Base-by-base conservation (phyloP, 1,284 basidiomycete species). In the Ganoderma boninense region DNA sequence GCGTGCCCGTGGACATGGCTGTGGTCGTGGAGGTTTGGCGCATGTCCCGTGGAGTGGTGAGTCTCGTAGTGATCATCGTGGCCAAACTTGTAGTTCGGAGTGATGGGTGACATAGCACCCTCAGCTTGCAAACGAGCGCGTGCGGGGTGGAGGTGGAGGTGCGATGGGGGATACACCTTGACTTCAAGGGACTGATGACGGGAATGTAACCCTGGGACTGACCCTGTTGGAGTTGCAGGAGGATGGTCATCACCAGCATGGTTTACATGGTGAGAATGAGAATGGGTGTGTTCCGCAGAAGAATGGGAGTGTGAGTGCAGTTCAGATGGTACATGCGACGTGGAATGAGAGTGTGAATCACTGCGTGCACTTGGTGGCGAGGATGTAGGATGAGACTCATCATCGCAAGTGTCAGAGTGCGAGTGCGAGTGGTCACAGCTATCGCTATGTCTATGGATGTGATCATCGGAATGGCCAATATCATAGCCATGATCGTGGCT, bases 31-130 rank as follows among this genome's bases (percentile, higher is more conserved):
- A 86, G 74, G 74, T 89, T 88, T 2, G 88, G 87, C 35, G 78
- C 79, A 73, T 87, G 87, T 32, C 82, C 83, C 42, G 82, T 80
- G 38, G 86, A 81, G 73, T 90, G 89, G 74, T 89, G 87, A 65
- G 85, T 83, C 57, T 84, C 81, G 75, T 85, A 86, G 81, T 92
- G 88, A 65, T 87, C 85, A 79, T 92, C 89, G 73, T 88, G 84
- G 13, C 86, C 87, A 76, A 91, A 91, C 64, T 82, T 84, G 78
- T 91, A 91, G 73, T 77, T 86, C 0, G 90, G 90, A 2, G 89
- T 91, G 40, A 90, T 76, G 0, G 89, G 89, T 2, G 87, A 88
- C 32, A 66, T 40, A 23, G 62, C 54, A 56, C 59, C 68, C 23
- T 70, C 70, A 11, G 59, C 62, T 40, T 61, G 69, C 52, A 72